phyloP scores from a whole-genome alignment of 1,284 basidiomycete genomes.

The Cryptococcus sp. region DNA sequence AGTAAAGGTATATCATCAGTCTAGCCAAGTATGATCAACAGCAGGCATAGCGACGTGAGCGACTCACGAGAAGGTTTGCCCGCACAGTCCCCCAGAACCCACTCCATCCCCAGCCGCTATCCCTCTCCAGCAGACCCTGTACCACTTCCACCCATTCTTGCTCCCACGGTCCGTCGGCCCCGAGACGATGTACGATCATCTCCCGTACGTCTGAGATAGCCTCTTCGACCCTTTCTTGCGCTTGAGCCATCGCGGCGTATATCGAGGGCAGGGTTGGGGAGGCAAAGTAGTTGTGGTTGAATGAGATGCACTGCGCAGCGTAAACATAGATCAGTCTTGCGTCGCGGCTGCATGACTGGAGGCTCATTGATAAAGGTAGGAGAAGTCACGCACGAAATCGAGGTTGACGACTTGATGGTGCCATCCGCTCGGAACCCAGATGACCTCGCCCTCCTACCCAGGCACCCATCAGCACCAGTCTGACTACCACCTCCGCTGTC shows the following conservation, averaged over 20 bases:
- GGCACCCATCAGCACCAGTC: background rate
- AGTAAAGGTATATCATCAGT: slow-evolving; percentile 1
- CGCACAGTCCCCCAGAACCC: slow-evolving; percentile 49
- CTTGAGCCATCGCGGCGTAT: slow-evolving; percentile 52
- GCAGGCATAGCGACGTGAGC: background rate
- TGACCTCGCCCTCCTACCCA: slow-evolving; percentile 51
- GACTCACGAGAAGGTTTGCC: slow-evolving; percentile 41
- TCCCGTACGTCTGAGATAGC: slow-evolving; percentile 56
- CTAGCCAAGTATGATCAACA: background rate
- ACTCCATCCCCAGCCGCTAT: slow-evolving; percentile 57
- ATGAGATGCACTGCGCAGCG: slow-evolving; percentile 51
- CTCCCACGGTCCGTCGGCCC: slow-evolving; percentile 45
- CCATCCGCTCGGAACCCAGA: slow-evolving; percentile 57
- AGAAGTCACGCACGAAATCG: slow-evolving; percentile 38
- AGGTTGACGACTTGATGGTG: slow-evolving; percentile 54
- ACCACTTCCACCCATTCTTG: slow-evolving; percentile 56
- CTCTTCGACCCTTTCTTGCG: slow-evolving; percentile 52
- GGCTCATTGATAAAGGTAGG: slow-evolving; percentile 5
- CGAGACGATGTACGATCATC: slow-evolving; percentile 46
- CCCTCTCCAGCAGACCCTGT: slow-evolving; percentile 54
- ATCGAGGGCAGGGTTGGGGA: slow-evolving; percentile 56
- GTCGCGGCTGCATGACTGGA: background rate
- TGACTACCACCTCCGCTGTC: background rate
- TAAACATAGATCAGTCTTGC: background rate
- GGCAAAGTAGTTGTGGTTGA: slow-evolving; percentile 61